Conservation (phyloP, 148 eudicot genomes). For the Vaccinium vitisidaea region DNA sequence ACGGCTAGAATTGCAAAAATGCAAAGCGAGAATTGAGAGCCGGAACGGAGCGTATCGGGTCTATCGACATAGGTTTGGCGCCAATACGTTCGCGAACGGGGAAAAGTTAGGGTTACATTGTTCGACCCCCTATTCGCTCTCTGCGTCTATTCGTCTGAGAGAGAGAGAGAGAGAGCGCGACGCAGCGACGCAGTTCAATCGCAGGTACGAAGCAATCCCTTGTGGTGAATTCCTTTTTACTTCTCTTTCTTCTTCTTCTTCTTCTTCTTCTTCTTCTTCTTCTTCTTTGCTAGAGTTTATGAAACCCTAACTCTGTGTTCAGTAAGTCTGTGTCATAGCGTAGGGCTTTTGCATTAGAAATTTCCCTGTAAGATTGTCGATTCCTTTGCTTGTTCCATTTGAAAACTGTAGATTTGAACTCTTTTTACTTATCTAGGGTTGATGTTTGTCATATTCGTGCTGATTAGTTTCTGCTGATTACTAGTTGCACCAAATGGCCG, state of each 20-base stretch:
- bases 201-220: not conserved
- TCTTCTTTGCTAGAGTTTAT: not conserved
- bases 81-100: not conserved
- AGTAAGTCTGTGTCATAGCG: not conserved
- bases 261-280: too few species aligned
- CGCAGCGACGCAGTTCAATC: not conserved
- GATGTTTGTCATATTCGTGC: not conserved
- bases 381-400: not conserved
- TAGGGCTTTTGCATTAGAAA: not conserved
- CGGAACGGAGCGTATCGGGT: not conserved
- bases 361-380: not conserved
- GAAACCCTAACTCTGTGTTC: not conserved
- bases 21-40: too few species aligned
- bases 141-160: not conserved
- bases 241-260: not conserved
- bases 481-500: conserved; percentile 33
- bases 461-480: not conserved
- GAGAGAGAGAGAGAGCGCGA: not conserved
- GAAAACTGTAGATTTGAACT: not conserved
- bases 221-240: not conserved
- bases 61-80: not conserved
- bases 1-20: too few species aligned
- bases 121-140: not conserved
- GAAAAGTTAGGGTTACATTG: not conserved
- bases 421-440: not conserved